Base-by-base conservation (phyloP, 208 protist genomes). In the Acanthamoeba castellanii region DNA sequence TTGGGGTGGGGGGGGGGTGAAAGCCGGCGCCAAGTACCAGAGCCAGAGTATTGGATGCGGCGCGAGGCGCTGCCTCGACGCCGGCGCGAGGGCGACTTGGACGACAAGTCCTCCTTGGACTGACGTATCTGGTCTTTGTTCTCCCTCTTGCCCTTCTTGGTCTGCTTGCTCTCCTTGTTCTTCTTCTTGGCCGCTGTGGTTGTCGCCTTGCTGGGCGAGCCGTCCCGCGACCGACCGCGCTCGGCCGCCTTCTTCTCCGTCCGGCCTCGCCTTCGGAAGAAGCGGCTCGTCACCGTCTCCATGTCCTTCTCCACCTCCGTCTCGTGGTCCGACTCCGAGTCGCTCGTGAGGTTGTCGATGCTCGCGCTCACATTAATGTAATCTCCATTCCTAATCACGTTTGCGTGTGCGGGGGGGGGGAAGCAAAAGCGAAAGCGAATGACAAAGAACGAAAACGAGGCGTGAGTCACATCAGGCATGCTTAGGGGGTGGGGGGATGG, bases 111-210 rank as follows among this genome's bases (percentile, higher is more conserved):
- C 22, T 64, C 50, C 81, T 37, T 30, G 18, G 25, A 42, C 81
- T 88, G 81, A 2, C 81, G 81, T 27, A 88, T 88, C 18, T 88
- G 81, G 22, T 88, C 81, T n/a, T 88, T 88, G 81, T 88, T 88
- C 50, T 88, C 81, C 52, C 64, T 88, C 52, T 88, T 88, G 27
- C 47, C 27, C 42, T 88, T 55, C 81, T 55, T 88, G 50, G 72
- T 11, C 37, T 81, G 72, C 72, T 81, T 81, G 5, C 27, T 37
- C 37, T 81, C 37, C 68, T 45, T 76, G 13, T 45, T 32, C 30
- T 45, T 81, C 42, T 81, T 81, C 14, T 42, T 81, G 64, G 64
- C 7, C 25, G 25, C 27, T 16, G 61, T 1, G 0, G 61, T 11
- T 18, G 74, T 37, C 16, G 74, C 4, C 8, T 34, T 42, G 18